phyloP scores from a whole-genome alignment of 1,139 yeast species.

The Zygoascus meyerae region DNA sequence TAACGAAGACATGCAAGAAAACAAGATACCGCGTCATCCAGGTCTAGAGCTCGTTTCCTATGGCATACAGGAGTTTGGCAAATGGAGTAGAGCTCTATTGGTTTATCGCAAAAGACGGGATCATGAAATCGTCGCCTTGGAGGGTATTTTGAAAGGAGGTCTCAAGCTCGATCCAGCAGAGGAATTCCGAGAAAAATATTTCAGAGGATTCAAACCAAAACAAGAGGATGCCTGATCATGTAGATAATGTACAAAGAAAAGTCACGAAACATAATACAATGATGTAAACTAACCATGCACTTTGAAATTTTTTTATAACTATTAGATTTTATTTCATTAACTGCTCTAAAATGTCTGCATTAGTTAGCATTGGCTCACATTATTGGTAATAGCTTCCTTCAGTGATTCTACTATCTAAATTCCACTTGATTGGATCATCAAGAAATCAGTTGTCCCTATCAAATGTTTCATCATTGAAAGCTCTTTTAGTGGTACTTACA shows the following conservation, averaged over 20 bases:
- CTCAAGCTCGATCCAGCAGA: slow-evolving; percentile 44
- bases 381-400: neutral
- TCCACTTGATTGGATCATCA: slow-evolving; percentile 21
- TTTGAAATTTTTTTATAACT: neutral
- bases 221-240: neutral
- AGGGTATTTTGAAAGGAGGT: slow-evolving; percentile 44
- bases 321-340: too few species aligned
- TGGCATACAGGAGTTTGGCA: slow-evolving; percentile 82
- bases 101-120: slow-evolving; percentile 49
- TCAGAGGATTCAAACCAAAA: slow-evolving; percentile 47
- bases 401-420: slow-evolving; percentile 29
- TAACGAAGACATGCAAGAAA: slow-evolving; percentile 68
- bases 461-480: slow-evolving; percentile 28
- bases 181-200: slow-evolving; percentile 75
- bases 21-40: slow-evolving; percentile 76
- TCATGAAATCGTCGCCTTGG: neutral
- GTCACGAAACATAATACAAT: neutral
- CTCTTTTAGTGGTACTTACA: slow-evolving; percentile 5
- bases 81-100: slow-evolving; percentile 80
- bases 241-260: slow-evolving; percentile 5
- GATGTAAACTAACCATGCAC: neutral
- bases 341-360: neutral
- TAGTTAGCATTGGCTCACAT: too few species aligned
- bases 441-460: slow-evolving; percentile 36
- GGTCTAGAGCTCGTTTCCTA: slow-evolving; percentile 64